Conservation (phyloP, 2,329 filamentous ascomycete species). For the Coniochaeta ligniaria region DNA sequence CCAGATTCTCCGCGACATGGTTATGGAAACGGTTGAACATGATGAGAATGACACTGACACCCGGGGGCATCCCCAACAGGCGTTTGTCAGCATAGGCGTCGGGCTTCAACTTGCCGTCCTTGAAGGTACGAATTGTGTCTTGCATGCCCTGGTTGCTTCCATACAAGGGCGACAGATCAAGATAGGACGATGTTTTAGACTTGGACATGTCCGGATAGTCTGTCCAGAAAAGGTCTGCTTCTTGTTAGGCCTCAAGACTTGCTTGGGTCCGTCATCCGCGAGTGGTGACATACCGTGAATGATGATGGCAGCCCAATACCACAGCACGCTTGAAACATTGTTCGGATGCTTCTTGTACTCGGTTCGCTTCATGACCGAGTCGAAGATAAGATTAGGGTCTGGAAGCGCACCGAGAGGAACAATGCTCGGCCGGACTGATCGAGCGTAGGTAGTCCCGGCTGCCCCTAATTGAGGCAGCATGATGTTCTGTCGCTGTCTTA, state of each 20-base stretch:
- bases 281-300: slow-evolving; percentile 49
- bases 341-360: slow-evolving; percentile 56
- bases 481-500: slow-evolving; percentile 42
- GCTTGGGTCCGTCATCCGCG: background rate
- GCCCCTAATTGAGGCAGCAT: slow-evolving; percentile 58
- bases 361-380: slow-evolving; percentile 50
- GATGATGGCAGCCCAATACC: slow-evolving; percentile 67
- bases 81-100: slow-evolving; percentile 67
- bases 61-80: slow-evolving; percentile 63
- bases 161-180: slow-evolving; percentile 66
- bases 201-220: slow-evolving; percentile 51
- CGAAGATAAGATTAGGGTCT: slow-evolving; percentile 57
- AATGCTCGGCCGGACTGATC: slow-evolving; percentile 52
- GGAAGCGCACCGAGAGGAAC: slow-evolving; percentile 58
- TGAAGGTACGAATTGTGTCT: slow-evolving; percentile 60
- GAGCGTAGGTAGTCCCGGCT: slow-evolving; percentile 60
- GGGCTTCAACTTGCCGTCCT: slow-evolving; percentile 64
- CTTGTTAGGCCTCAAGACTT: background rate
- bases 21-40: slow-evolving; percentile 89
- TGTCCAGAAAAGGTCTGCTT: slow-evolving; percentile 61
- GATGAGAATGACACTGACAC: slow-evolving; percentile 63
- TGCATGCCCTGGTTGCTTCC: slow-evolving; percentile 62
- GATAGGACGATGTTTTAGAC: slow-evolving; percentile 63
- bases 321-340: slow-evolving; percentile 64
- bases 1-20: slow-evolving; percentile 70